Conservation (phyloP, 495 filamentous ascomycete genomes). For the Margaritispora aquatica region DNA sequence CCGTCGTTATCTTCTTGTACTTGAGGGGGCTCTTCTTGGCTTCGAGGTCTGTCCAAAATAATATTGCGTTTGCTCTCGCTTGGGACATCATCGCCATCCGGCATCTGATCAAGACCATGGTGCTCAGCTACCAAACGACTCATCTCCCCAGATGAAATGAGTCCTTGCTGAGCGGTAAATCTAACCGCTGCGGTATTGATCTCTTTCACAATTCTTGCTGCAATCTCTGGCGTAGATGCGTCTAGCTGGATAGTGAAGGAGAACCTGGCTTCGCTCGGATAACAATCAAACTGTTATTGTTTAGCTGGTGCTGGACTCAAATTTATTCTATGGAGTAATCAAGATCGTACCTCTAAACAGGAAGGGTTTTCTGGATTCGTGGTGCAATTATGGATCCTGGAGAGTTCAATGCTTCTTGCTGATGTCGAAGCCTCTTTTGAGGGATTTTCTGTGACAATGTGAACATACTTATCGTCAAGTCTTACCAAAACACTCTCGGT, state of each 20-base stretch:
- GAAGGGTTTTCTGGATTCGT: not conserved
- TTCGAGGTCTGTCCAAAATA: not conserved
- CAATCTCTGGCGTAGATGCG: not conserved
- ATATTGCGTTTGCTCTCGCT: not conserved
- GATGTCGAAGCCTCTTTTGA: not conserved
- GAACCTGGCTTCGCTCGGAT: not conserved
- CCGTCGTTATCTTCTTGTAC: too few species aligned
- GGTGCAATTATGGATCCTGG: not conserved
- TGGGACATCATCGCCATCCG: not conserved
- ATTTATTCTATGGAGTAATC: not conserved
- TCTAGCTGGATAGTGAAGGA: not conserved
- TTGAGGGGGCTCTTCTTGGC: too few species aligned
- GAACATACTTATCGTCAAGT: not conserved
- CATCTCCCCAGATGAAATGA: not conserved
- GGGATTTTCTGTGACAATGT: not conserved
- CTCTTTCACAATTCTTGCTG: not conserved
- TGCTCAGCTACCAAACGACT: not conserved
- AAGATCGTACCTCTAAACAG: not conserved
- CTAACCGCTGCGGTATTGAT: not conserved
- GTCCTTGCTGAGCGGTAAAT: not conserved
- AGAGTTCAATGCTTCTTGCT: not conserved
- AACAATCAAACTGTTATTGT: not conserved
- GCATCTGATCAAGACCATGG: not conserved
- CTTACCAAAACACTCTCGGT: not conserved
- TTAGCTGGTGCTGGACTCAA: not conserved